A percentile compares a stretch with the other conserved stretches of the same genome.
These are phyloP conservation scores for Linnemannia elongata DNA, from an alignment of 192 early-diverging fungal species.

Conservation along the genomic window DNA sequence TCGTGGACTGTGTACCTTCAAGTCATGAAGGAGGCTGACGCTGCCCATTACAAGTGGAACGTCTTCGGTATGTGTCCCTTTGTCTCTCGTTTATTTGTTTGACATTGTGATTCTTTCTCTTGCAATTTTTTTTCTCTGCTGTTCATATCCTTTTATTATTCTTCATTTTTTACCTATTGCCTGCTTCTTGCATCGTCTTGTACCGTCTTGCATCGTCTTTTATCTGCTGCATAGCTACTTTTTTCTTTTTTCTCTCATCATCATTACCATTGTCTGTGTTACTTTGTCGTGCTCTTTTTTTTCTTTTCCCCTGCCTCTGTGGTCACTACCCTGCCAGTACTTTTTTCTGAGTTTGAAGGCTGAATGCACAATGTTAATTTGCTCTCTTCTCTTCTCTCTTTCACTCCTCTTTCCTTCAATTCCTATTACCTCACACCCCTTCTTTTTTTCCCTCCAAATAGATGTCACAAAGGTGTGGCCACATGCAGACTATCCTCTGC, in stretches of 20 bases:
- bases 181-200: background rate
- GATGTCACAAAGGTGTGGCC: constrained; percentile 88
- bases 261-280: background rate
- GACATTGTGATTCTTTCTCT: background rate
- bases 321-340: background rate
- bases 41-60: constrained; percentile 80
- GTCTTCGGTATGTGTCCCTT: constrained; percentile 60
- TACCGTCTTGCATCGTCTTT: background rate
- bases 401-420: background rate
- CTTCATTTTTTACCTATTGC: background rate
- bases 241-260: background rate
- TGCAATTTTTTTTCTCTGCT: background rate
- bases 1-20: constrained; percentile 83
- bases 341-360: background rate
- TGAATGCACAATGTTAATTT: background rate
- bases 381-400: background rate
- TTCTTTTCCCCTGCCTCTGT: background rate
- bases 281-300: background rate
- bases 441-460: background rate
- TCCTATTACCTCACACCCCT: background rate
- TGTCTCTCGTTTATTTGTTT: background rate
- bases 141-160: background rate
- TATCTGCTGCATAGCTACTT: background rate
- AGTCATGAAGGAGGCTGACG: constrained; percentile 80
- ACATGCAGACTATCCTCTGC: constrained; percentile 83